Conservation (phyloP, 208 protist genomes). For the Leishmania arabica region DNA sequence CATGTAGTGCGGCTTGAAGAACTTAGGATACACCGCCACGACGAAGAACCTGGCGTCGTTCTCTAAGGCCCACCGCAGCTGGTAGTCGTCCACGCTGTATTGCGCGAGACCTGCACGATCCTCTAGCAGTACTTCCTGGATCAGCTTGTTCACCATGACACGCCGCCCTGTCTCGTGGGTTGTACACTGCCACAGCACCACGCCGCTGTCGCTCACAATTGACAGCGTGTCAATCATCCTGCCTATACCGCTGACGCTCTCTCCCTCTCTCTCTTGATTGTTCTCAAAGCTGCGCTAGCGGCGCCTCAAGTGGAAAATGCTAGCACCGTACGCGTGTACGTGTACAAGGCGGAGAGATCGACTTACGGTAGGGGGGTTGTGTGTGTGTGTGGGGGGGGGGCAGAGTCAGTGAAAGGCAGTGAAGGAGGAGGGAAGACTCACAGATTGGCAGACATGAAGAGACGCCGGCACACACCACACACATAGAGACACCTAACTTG, state of each 20-base stretch:
- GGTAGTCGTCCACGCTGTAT: slow-evolving; percentile 78
- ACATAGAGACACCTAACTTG: neutral
- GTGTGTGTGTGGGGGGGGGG: neutral
- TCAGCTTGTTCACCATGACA: slow-evolving; percentile 90
- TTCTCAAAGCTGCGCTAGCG: neutral
- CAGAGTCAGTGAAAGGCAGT: neutral
- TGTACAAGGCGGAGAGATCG: neutral
- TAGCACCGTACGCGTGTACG: neutral
- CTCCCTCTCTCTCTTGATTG: neutral
- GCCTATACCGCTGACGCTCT: neutral
- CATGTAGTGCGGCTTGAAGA: slow-evolving; percentile 87
- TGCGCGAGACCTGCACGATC: slow-evolving; percentile 84
- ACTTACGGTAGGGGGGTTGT: neutral
- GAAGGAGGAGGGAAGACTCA: neutral
- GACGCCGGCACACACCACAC: neutral
- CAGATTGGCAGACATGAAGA: neutral
- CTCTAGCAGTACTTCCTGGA: slow-evolving; percentile 94
- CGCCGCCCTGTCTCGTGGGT: slow-evolving; percentile 59
- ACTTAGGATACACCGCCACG: slow-evolving; percentile 92
- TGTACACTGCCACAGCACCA: slow-evolving; percentile 92
- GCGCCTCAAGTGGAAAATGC: neutral
- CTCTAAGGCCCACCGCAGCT: slow-evolving; percentile 91
- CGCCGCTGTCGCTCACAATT: slow-evolving; percentile 93
- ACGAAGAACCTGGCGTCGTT: slow-evolving; percentile 95
- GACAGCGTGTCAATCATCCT: slow-evolving; percentile 96